Conservation (phyloP, 345 rosid genomes). For the Schrenkiella parvula region DNA sequence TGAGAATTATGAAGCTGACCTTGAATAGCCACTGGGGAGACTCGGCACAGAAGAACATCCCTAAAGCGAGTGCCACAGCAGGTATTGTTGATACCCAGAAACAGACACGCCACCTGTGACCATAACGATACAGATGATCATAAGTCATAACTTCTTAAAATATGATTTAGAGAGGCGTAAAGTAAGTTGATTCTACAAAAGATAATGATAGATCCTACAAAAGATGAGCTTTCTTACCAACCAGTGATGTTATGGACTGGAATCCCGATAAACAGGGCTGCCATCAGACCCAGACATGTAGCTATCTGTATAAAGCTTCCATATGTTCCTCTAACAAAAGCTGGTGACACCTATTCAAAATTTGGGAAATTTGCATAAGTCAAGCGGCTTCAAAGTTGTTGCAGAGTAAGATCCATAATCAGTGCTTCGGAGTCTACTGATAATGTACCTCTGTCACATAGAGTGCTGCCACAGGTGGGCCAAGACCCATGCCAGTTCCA, state of each 20-base stretch:
- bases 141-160: neutral
- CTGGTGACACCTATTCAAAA: slow-evolving; percentile 72
- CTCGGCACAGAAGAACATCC: slow-evolving; percentile 81
- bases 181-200: neutral
- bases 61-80: slow-evolving; percentile 71
- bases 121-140: slow-evolving; percentile 11
- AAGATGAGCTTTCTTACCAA: slow-evolving; percentile 48
- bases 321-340: slow-evolving; percentile 93
- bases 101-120: slow-evolving; percentile 90
- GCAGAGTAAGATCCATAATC: neutral
- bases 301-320: slow-evolving; percentile 96
- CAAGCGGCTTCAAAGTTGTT: neutral
- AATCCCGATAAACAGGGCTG: slow-evolving; percentile 72
- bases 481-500: slow-evolving; percentile 94
- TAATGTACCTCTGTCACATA: slow-evolving; percentile 94
- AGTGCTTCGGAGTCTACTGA: neutral
- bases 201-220: neutral
- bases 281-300: slow-evolving; percentile 92
- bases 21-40: slow-evolving; percentile 90
- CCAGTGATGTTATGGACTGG: slow-evolving; percentile 76
- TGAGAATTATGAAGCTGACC: slow-evolving; percentile 42
- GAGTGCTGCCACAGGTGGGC: slow-evolving; percentile 89
- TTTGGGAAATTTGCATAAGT: slow-evolving; percentile 8
- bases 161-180: neutral
- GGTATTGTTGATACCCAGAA: slow-evolving; percentile 85